Evolutionary conservation across 208 protist genomes (phyloP).

Genomic region (Endotrypanum monterogeii): DNA sequence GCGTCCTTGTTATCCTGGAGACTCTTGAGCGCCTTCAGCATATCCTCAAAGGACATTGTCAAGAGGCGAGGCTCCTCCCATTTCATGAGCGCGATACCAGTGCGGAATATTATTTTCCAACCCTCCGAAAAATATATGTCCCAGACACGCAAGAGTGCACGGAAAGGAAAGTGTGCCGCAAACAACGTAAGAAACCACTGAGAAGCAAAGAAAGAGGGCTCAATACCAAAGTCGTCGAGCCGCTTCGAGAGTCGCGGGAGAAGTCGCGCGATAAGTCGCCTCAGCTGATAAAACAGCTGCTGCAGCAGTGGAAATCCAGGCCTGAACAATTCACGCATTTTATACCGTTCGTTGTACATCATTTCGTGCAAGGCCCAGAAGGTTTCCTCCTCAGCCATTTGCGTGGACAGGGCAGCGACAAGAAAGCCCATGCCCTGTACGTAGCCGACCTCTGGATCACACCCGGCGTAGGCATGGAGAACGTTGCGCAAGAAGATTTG

Average conservation of each 20-base stretch:
- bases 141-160: slow-evolving; percentile 89
- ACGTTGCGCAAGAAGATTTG: slow-evolving; percentile 89
- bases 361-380: slow-evolving; percentile 92
- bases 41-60: slow-evolving; percentile 69
- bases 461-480: slow-evolving; percentile 88
- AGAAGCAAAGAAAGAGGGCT: slow-evolving; percentile 89
- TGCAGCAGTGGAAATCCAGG: slow-evolving; percentile 92
- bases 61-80: slow-evolving; percentile 87
- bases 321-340: slow-evolving; percentile 86
- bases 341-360: slow-evolving; percentile 85
- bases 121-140: slow-evolving; percentile 93
- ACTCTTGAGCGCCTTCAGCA: slow-evolving; percentile 79
- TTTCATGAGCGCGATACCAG: slow-evolving; percentile 86
- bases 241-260: slow-evolving; percentile 79
- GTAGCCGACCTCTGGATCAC: slow-evolving; percentile 93
- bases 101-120: slow-evolving; percentile 94
- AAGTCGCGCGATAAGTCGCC: slow-evolving; percentile 70
- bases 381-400: slow-evolving; percentile 91
- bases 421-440: slow-evolving; percentile 95
- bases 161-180: slow-evolving; percentile 89
- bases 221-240: slow-evolving; percentile 71
- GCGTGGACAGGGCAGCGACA: slow-evolving; percentile 84
- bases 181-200: slow-evolving; percentile 95
- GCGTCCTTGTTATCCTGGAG: slow-evolving; percentile 88
- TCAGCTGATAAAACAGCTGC: slow-evolving; percentile 90